Conservation (phyloP, 305 asterid genomes). For the Solanum hybrid region DNA sequence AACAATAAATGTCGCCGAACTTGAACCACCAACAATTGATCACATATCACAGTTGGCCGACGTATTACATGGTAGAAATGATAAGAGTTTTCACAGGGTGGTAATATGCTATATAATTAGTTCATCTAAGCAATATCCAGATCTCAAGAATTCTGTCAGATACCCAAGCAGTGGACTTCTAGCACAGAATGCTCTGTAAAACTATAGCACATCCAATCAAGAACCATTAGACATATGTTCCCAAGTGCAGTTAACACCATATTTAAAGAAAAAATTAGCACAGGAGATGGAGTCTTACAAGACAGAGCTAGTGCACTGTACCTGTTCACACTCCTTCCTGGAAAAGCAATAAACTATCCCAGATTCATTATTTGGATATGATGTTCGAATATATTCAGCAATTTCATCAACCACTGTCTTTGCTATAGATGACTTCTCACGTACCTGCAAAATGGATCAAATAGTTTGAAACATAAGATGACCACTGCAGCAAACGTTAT, state of each 20-base stretch:
- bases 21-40: neutral
- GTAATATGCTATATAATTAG: neutral
- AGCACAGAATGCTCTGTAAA: neutral
- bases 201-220: neutral
- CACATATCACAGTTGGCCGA: neutral
- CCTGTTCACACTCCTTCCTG: constrained; percentile 98
- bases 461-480: neutral
- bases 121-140: neutral
- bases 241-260: neutral
- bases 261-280: neutral
- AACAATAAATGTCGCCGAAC: neutral
- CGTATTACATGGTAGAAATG: neutral
- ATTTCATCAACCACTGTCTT: constrained; percentile 70
- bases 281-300: neutral
- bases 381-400: constrained; percentile 63
- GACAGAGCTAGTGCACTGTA: constrained; percentile 6
- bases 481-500: neutral
- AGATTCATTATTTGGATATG: constrained; percentile 84
- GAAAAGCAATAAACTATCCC: constrained; percentile 98
- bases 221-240: neutral
- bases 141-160: neutral
- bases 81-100: neutral
- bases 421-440: constrained; percentile 76
- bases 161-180: neutral
- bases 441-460: constrained; percentile 41